Evolutionary conservation across 495 filamentous ascomycete species (phyloP).

Genomic region (Xylaria scruposa): DNA sequence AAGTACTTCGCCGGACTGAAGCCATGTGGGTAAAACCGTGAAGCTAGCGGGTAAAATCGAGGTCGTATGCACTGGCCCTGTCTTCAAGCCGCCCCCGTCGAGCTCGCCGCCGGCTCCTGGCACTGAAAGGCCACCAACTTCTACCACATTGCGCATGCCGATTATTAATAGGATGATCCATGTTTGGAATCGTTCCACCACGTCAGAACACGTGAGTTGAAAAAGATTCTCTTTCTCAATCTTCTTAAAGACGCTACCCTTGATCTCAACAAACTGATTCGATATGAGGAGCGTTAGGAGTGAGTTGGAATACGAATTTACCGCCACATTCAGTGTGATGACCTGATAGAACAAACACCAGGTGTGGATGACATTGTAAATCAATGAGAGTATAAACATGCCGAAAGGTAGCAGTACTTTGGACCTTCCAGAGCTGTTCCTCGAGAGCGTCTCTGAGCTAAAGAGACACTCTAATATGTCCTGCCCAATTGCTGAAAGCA

Average conservation of each 20-base stretch:
- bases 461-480: constrained; percentile 97
- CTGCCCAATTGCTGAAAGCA: constrained; percentile 90
- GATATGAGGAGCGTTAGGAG: constrained; percentile 88
- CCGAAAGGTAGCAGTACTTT: constrained; percentile 91
- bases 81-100: constrained; percentile 49
- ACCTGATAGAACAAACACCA: constrained; percentile 94
- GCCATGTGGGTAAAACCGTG: constrained; percentile 83
- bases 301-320: constrained; percentile 98
- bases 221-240: constrained; percentile 98
- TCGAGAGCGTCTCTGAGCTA: constrained; percentile 87
- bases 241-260: constrained; percentile 94
- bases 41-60: constrained; percentile 86
- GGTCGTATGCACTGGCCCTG: constrained; percentile 52
- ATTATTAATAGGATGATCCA: constrained; percentile 98
- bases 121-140: constrained; percentile 75
- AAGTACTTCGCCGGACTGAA: constrained; percentile 78
- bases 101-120: constrained; percentile 51
- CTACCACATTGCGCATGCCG: constrained; percentile 91
- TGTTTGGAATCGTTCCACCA: constrained; percentile 96
- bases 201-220: constrained; percentile 92
- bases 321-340: constrained; percentile 95
- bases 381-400: constrained; percentile 85
- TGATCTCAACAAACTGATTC: constrained; percentile 98
- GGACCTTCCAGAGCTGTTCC: constrained; percentile 85
- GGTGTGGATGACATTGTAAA: constrained; percentile 87